Conservation (phyloP, 1,284 basidiomycete species). For the Microbotryum lychnidis-dioicae region DNA sequence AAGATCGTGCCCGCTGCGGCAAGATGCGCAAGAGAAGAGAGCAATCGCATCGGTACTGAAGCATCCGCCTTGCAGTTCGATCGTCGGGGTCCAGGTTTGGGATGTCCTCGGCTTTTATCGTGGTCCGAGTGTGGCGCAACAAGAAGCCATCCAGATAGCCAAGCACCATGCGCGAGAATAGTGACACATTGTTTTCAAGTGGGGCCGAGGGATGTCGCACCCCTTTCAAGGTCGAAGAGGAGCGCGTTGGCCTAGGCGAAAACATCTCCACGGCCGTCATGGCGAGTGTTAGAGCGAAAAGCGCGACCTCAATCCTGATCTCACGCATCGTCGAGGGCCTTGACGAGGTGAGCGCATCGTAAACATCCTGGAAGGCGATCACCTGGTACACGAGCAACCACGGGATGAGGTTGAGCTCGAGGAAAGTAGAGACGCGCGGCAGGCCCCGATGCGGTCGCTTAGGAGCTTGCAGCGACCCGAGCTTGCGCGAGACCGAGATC, state of each 20-base stretch:
- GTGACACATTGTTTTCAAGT: too few species aligned
- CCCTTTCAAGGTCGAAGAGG: background rate
- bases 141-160: too few species aligned
- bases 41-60: too few species aligned
- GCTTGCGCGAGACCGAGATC: slow-evolving; percentile 14
- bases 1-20: too few species aligned
- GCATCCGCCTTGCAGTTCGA: too few species aligned
- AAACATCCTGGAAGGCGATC: slow-evolving; percentile 38
- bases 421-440: slow-evolving; percentile 21
- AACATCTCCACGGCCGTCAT: slow-evolving; percentile 40
- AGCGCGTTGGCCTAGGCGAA: slow-evolving; percentile 34
- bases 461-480: slow-evolving; percentile 21
- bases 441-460: slow-evolving; percentile 23
- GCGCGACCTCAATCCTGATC: slow-evolving; percentile 28
- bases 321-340: slow-evolving; percentile 31
- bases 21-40: too few species aligned
- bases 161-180: slow-evolving; percentile 11
- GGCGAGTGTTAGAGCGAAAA: slow-evolving; percentile 34
- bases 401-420: slow-evolving; percentile 36
- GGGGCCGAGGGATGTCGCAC: too few species aligned
- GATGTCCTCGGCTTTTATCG: too few species aligned
- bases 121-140: too few species aligned
- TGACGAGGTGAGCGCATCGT: slow-evolving; percentile 36
- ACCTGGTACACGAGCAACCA: slow-evolving; percentile 38
- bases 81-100: too few species aligned